These are phyloP conservation scores for Leishmania tropica DNA, from an alignment of 208 protist species.

Conservation along the genomic window DNA sequence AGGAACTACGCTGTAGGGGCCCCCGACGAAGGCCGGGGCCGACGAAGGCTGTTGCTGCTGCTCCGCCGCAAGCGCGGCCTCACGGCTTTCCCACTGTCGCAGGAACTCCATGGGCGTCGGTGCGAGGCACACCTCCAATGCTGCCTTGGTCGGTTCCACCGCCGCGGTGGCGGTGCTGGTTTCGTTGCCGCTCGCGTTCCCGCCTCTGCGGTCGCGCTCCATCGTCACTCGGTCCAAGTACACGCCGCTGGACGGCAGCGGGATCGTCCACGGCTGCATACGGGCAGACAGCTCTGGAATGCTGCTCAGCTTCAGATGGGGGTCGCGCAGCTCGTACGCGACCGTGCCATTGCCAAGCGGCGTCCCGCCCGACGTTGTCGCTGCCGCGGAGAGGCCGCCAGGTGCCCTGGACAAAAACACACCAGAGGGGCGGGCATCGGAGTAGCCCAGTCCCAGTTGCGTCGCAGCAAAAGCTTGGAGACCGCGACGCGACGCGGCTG, in stretches of 20 bases:
- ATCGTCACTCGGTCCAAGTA: conserved; percentile 60
- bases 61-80: conserved; percentile 30
- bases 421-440: conserved; percentile 2
- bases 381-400: neutral
- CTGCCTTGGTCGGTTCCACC: conserved; percentile 11
- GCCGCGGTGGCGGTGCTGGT: neutral
- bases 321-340: conserved; percentile 38
- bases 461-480: conserved; percentile 5
- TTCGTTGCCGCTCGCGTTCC: neutral
- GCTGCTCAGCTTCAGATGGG: conserved; percentile 36
- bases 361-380: neutral
- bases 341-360: conserved; percentile 14
- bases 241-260: conserved; percentile 39
- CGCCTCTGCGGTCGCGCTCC: conserved; percentile 43
- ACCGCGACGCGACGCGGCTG: neutral
- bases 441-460: neutral
- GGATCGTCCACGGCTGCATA: conserved; percentile 65
- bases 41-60: conserved; percentile 23
- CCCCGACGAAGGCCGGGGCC: neutral
- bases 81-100: conserved; percentile 47
- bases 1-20: conserved; percentile 29
- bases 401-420: conserved; percentile 27
- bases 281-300: conserved; percentile 46
- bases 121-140: conserved; percentile 67
- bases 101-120: conserved; percentile 57